These are phyloP conservation scores for Avena atlantica DNA, from an alignment of 176 grass and related monocot genomes.

Conservation along the genomic window DNA sequence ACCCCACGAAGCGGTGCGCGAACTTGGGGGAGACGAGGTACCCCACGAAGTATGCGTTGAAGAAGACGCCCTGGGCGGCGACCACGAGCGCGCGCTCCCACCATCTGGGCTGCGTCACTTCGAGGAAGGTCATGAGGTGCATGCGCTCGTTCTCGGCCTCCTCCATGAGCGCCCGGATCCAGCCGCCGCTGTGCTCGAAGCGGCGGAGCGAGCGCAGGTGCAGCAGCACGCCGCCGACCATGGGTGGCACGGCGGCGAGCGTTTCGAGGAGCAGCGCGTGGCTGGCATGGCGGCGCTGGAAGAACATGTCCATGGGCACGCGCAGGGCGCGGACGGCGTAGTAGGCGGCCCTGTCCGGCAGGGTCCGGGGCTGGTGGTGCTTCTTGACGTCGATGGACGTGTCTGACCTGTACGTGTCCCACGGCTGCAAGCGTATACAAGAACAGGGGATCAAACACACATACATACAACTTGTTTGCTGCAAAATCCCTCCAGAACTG, in stretches of 20 bases:
- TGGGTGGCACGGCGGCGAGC: slow-evolving; percentile 83
- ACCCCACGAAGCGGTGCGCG: slow-evolving; percentile 85
- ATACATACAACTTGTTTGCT: too few relatives aligned
- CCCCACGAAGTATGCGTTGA: slow-evolving; percentile 85
- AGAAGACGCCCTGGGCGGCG: slow-evolving; percentile 84
- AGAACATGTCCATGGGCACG: slow-evolving; percentile 74
- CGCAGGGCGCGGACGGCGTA: neutral
- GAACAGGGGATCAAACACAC: too few relatives aligned
- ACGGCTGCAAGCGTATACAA: slow-evolving; percentile 26
- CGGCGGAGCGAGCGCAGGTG: slow-evolving; percentile 94
- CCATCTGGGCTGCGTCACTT: slow-evolving; percentile 75
- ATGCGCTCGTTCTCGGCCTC: slow-evolving; percentile 99
- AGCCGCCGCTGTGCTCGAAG: slow-evolving; percentile 92
- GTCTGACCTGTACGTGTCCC: slow-evolving; percentile 84
- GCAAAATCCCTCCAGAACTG: too few relatives aligned
- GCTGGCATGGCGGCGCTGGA: slow-evolving; percentile 65
- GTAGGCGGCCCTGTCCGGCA: too few relatives aligned
- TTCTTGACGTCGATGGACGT: slow-evolving; percentile 79
- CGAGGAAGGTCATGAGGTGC: slow-evolving; percentile 97
- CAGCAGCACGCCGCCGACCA: slow-evolving; percentile 92
- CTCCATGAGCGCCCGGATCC: slow-evolving; percentile 82
- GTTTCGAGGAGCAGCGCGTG: slow-evolving; percentile 90
- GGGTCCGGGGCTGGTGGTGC: slow-evolving; percentile 71
- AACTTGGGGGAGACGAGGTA: slow-evolving; percentile 93
- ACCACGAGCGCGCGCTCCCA: slow-evolving; percentile 90